Conservation (phyloP, 2,329 filamentous ascomycete genomes). For the Coniochaeta prunicola region DNA sequence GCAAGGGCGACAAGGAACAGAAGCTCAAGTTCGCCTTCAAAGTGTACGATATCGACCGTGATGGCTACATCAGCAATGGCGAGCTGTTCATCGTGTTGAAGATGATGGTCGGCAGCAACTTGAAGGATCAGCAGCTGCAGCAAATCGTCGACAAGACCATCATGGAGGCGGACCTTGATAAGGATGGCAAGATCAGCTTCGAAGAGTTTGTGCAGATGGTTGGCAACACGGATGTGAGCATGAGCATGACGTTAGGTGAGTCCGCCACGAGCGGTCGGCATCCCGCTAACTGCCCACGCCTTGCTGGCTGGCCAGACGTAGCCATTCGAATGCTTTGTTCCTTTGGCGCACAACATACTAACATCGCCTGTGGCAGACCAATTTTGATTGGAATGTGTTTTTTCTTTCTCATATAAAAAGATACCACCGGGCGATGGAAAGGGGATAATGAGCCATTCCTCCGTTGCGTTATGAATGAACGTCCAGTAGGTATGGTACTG, state of each 20-base stretch:
- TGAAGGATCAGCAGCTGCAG: conserved; percentile 98
- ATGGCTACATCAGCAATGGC: conserved; percentile 97
- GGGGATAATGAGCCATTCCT: not conserved
- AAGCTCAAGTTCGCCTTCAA: conserved; percentile 98
- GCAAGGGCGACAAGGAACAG: conserved; percentile 98
- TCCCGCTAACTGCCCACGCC: too few relatives aligned
- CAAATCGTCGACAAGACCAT: conserved; percentile 99
- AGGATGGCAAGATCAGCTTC: conserved; percentile 97
- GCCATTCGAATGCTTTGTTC: not conserved
- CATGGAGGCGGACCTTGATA: conserved; percentile 96
- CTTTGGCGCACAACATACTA: not conserved
- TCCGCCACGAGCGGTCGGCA: conserved; percentile 11
- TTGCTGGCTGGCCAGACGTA: not conserved
- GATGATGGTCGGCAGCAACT: conserved; percentile 99
- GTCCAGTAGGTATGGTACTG: not conserved
- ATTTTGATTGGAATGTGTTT: not conserved
- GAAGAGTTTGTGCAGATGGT: conserved; percentile 99
- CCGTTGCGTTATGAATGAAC: not conserved
- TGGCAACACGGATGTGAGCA: conserved; percentile 78
- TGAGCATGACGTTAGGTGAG: conserved; percentile 67
- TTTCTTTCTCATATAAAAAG: not conserved
- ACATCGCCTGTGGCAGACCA: not conserved
- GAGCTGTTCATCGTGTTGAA: conserved; percentile 99
- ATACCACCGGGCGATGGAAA: not conserved
- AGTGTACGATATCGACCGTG: conserved; percentile 98